phyloP scores from a whole-genome alignment of 2,329 filamentous ascomycete genomes.

The Calonectria pseudoreteaudii region DNA sequence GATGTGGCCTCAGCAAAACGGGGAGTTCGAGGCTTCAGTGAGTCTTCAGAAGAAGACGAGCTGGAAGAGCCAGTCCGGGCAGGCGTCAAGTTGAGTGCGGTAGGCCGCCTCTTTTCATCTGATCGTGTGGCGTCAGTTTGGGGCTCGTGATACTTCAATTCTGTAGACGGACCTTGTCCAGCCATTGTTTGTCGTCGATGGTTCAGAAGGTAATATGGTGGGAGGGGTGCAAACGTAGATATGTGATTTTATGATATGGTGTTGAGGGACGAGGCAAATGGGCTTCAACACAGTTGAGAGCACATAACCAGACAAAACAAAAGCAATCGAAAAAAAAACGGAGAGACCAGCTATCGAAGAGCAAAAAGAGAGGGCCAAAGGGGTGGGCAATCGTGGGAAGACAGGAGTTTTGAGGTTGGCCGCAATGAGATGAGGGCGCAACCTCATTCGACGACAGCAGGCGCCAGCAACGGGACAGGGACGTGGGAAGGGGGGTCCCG shows the following conservation, averaged over 20 bases:
- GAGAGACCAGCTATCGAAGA: slow-evolving; percentile 69
- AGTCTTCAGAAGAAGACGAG: slow-evolving; percentile 65
- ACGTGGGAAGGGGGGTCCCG: slow-evolving; percentile 38
- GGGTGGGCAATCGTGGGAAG: slow-evolving; percentile 54
- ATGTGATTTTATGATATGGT: slow-evolving; percentile 23
- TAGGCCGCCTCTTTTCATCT: slow-evolving; percentile 69
- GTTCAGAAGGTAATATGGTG: slow-evolving; percentile 16
- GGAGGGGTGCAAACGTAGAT: neutral
- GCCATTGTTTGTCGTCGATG: slow-evolving; percentile 46
- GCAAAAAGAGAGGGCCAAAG: slow-evolving; percentile 51
- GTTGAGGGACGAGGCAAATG: neutral
- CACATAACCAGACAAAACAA: slow-evolving; percentile 40
- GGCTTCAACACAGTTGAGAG: slow-evolving; percentile 44
- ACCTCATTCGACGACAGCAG: slow-evolving; percentile 51
- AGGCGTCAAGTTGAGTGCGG: slow-evolving; percentile 66
- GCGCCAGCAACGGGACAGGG: slow-evolving; percentile 49
- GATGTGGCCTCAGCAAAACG: slow-evolving; percentile 86
- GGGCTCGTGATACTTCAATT: neutral
- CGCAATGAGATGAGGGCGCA: slow-evolving; percentile 42
- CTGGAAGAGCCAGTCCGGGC: slow-evolving; percentile 61
- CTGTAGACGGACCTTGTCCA: slow-evolving; percentile 52
- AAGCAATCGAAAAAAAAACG: slow-evolving; percentile 52
- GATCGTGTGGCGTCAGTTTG: slow-evolving; percentile 12
- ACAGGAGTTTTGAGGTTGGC: slow-evolving; percentile 63
- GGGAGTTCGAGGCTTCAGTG: slow-evolving; percentile 78